These are phyloP conservation scores for Setomelanomma holmii DNA, from an alignment of 2,329 filamentous ascomycete genomes.

Conservation along the genomic window DNA sequence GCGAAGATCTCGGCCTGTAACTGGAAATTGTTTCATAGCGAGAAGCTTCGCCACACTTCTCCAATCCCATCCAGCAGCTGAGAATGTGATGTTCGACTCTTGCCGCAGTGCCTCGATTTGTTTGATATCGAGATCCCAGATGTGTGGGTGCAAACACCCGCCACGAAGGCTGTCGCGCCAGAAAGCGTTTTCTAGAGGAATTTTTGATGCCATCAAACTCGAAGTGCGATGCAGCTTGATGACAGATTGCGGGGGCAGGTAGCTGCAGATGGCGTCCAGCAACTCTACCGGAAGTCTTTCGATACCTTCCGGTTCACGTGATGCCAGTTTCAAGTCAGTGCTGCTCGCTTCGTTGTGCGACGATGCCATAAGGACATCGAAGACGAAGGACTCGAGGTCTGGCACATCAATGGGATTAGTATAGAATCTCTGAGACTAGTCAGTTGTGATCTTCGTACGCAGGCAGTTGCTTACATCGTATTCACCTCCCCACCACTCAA, in stretches of 20 bases:
- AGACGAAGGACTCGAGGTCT: not conserved
- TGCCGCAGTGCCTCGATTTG: slow-evolving; percentile 11
- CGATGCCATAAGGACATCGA: not conserved
- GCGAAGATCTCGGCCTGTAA: slow-evolving; percentile 13
- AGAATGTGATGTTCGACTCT: slow-evolving; percentile 2
- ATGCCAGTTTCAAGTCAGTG: not conserved
- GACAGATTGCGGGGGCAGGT: slow-evolving; percentile 19
- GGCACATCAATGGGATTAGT: slow-evolving; percentile 24
- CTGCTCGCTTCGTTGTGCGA: not conserved
- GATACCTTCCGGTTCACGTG: slow-evolving; percentile 9
- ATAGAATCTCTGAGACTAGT: slow-evolving; percentile 30
- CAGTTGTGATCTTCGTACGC: not conserved
- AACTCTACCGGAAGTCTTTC: slow-evolving; percentile 27
- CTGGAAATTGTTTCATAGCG: slow-evolving; percentile 18
- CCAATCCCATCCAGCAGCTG: slow-evolving; percentile 22
- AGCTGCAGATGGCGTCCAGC: slow-evolving; percentile 20
- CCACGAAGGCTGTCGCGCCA: slow-evolving; percentile 31
- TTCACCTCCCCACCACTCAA: slow-evolving; percentile 34
- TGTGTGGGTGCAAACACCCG: slow-evolving; percentile 27
- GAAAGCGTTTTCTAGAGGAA: slow-evolving; percentile 31
- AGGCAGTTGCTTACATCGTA: slow-evolving; percentile 24
- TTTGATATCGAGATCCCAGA: slow-evolving; percentile 33
- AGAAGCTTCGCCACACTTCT: slow-evolving; percentile 21
- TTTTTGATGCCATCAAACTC: slow-evolving; percentile 20
- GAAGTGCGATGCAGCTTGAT: slow-evolving; percentile 30